Evolutionary conservation across 73 alveolate genomes (phyloP), one percentile per base, ranked within the genome.

Genomic region (Uronychia setigera): DNA sequence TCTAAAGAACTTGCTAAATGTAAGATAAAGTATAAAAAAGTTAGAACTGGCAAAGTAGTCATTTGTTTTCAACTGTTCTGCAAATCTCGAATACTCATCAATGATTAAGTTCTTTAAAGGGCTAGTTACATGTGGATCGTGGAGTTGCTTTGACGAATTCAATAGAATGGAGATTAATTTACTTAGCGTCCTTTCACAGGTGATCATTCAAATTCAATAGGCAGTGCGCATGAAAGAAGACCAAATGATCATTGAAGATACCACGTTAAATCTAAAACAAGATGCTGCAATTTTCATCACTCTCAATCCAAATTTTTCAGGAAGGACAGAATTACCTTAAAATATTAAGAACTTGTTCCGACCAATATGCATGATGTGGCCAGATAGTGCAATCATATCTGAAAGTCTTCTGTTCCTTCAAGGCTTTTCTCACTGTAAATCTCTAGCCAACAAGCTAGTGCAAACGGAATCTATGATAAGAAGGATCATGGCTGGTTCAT

Each of bases 131-230:
- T 88, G 99, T 79, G 99, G 99, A n/a, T 88, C 97, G 76, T 89
- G 95, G 95, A 60, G 83, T 60, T 89, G 95, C 87, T 86, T 89
- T 60, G 95, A 89, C 86, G 92, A 85, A 80, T 85, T 85, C 80
- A 85, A 85, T 92, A 89, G 96, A 79, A 93, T 93, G 67, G 95
- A 89, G 33, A 97, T 35, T 98, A 97, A 94, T 74, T 99, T 98
- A 87, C 89, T 98, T 76, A 94, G 99, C 60, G 99, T 98, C 80
- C 98, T 97, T 30, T 95, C 99, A 9, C 96, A 97, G 58, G 97
- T 97, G 88, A 97, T 98, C 89, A 94, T 95, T 86, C 93, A 98
- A 33, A 98, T 98, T 77, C 96, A 98, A 90, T 86, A 92, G 33
- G 98, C 99, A 19, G 35, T 89, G 30, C 83, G 88, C 28, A 92